Percentiles rank a stretch among this genome's conserved stretches.
Conservation (phyloP, 768 basidiomycete genomes). For the Lanmaoa pseudosensibilis region DNA sequence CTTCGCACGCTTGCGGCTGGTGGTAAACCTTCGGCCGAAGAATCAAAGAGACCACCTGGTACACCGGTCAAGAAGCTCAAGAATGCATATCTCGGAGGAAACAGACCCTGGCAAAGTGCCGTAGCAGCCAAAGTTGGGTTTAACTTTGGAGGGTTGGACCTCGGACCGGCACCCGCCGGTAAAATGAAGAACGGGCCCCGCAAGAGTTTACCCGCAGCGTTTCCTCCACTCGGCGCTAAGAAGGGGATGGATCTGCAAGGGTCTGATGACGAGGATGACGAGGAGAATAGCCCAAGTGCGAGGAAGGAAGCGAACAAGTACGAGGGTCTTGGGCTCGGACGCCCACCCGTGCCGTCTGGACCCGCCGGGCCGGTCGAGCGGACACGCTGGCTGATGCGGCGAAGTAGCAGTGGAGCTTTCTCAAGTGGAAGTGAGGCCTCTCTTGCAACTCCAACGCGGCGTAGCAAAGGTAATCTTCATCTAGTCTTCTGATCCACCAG, state of each 20-base stretch:
- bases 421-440: constrained; percentile 72
- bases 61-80: constrained; percentile 80
- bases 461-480: constrained; percentile 47
- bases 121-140: constrained; percentile 65
- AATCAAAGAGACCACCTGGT: constrained; percentile 65
- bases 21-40: constrained; percentile 45
- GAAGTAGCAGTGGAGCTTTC: constrained; percentile 81
- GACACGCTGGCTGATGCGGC: constrained; percentile 65
- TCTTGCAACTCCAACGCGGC: constrained; percentile 62
- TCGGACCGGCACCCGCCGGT: constrained; percentile 35
- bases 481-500: constrained; percentile 35
- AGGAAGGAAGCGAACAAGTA: constrained; percentile 54
- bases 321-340: constrained; percentile 64
- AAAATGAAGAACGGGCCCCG: constrained; percentile 54
- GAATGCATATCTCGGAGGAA: constrained; percentile 53
- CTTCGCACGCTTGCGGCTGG: constrained; percentile 63
- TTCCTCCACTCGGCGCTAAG: constrained; percentile 45
- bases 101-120: constrained; percentile 81
- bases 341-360: constrained; percentile 39
- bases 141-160: constrained; percentile 43
- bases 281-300: constrained; percentile 61
- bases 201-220: constrained; percentile 76
- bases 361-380: constrained; percentile 39
- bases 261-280: constrained; percentile 64
- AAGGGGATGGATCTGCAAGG: constrained; percentile 33